phyloP scores from a whole-genome alignment of 2,329 filamentous ascomycete genomes.

The Kalaharituber pfeilii region DNA sequence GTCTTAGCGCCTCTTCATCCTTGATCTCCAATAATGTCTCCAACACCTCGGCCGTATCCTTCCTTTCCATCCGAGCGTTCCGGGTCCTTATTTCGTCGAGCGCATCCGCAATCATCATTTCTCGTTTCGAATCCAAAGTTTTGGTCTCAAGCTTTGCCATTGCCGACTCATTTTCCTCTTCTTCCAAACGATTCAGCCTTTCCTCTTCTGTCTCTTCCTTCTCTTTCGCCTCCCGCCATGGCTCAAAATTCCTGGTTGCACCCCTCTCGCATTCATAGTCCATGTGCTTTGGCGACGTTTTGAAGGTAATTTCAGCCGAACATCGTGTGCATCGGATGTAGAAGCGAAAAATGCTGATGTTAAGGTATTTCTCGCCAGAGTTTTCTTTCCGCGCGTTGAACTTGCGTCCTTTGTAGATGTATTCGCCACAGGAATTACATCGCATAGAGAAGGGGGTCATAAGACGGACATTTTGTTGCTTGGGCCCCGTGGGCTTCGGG shows the following conservation, averaged over 20 bases:
- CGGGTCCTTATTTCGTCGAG: constrained; percentile 84
- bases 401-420: constrained; percentile 82
- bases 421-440: constrained; percentile 54
- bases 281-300: constrained; percentile 86
- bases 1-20: constrained; percentile 40
- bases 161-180: constrained; percentile 60
- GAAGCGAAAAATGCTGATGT: constrained; percentile 75
- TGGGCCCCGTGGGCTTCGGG: constrained; percentile 56
- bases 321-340: constrained; percentile 83
- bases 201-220: constrained; percentile 72
- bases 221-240: constrained; percentile 56
- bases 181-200: constrained; percentile 65
- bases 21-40: constrained; percentile 38
- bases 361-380: constrained; percentile 74
- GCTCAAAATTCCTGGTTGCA: constrained; percentile 83
- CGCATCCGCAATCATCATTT: constrained; percentile 94
- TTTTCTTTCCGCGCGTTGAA: constrained; percentile 94
- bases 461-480: constrained; percentile 68
- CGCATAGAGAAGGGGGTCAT: constrained; percentile 81
- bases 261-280: constrained; percentile 71
- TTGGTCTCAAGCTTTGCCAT: constrained; percentile 95
- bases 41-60: constrained; percentile 46
- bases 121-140: constrained; percentile 75
- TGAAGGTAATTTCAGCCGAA: constrained; percentile 73
- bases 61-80: constrained; percentile 73